phyloP scores from a whole-genome alignment of 2,329 filamentous ascomycete genomes.

The Pyrenochaeta sp. region DNA sequence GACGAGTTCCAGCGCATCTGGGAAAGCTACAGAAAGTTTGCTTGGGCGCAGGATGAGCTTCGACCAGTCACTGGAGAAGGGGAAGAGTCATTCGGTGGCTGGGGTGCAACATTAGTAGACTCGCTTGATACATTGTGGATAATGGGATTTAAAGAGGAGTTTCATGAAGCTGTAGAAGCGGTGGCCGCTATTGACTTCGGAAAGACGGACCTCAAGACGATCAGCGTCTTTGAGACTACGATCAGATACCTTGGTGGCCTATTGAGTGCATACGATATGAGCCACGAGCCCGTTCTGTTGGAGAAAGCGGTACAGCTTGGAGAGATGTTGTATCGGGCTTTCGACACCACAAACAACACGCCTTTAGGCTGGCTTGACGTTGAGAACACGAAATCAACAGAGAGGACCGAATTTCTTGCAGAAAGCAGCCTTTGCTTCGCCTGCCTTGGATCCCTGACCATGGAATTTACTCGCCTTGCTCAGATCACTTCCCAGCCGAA shows the following conservation, averaged over 20 bases:
- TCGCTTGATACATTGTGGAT: slow-evolving; percentile 59
- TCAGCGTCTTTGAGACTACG: slow-evolving; percentile 63
- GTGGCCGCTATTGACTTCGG: slow-evolving; percentile 57
- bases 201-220: slow-evolving; percentile 46
- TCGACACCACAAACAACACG: slow-evolving; percentile 56
- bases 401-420: slow-evolving; percentile 41
- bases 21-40: slow-evolving; percentile 54
- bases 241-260: slow-evolving; percentile 53
- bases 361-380: slow-evolving; percentile 55
- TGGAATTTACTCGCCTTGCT: slow-evolving; percentile 51
- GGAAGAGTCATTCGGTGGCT: slow-evolving; percentile 57
- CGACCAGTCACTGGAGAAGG: slow-evolving; percentile 50
- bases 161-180: slow-evolving; percentile 56
- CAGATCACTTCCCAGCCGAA: slow-evolving; percentile 48
- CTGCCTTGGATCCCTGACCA: slow-evolving; percentile 56
- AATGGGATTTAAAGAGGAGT: slow-evolving; percentile 58
- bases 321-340: slow-evolving; percentile 57
- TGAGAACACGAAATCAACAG: slow-evolving; percentile 41
- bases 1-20: slow-evolving; percentile 54
- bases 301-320: slow-evolving; percentile 50
- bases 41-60: slow-evolving; percentile 59
- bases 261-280: slow-evolving; percentile 50
- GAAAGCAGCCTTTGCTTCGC: slow-evolving; percentile 55
- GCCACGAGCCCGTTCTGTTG: slow-evolving; percentile 42
- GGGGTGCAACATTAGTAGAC: slow-evolving; percentile 59